Percentiles rank a stretch among this genome's conserved stretches.
These are phyloP conservation scores for Barnettozyma sp. DNA, from an alignment of 805 yeast genomes.

Conservation along the genomic window DNA sequence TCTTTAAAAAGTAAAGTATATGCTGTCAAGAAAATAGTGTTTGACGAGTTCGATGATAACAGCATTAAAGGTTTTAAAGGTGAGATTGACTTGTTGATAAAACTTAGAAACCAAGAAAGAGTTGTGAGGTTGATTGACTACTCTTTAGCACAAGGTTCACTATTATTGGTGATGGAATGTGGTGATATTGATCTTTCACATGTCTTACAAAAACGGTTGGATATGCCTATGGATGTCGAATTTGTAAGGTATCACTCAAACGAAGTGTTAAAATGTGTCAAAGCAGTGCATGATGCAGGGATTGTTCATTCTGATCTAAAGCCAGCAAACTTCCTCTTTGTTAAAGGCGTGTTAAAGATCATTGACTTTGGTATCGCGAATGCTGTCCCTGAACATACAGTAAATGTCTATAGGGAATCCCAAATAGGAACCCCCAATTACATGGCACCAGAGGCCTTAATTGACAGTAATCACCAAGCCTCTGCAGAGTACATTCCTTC, in stretches of 20 bases:
- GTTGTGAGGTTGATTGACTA: conserved; percentile 77
- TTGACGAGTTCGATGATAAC: conserved; percentile 72
- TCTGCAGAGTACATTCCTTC: conserved; percentile 6
- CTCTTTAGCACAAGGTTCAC: conserved; percentile 54
- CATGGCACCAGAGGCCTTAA: conserved; percentile 95
- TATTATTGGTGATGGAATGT: conserved; percentile 84
- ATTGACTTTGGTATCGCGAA: conserved; percentile 97
- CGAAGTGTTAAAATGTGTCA: conserved; percentile 75
- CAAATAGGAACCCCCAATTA: conserved; percentile 95
- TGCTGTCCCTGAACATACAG: conserved; percentile 87
- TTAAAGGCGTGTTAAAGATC: conserved; percentile 75
- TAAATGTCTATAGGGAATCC: conserved; percentile 80
- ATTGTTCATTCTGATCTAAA: conserved; percentile 79
- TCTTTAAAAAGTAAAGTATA: conserved; percentile 48
- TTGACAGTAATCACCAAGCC: conserved; percentile 41
- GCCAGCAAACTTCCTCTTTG: conserved; percentile 70
- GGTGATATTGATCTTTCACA: conserved; percentile 89
- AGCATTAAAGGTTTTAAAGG: conserved; percentile 80
- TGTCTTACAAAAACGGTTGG: conserved; percentile 54
- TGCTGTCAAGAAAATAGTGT: conserved; percentile 76
- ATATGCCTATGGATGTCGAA: conserved; percentile 51
- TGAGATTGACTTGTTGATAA: conserved; percentile 69
- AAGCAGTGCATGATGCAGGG: conserved; percentile 81
- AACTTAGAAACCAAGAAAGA: conserved; percentile 52
- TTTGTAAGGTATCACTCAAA: conserved; percentile 75